Conservation (phyloP, 208 protist genomes). For the Zelonia costaricensis region DNA sequence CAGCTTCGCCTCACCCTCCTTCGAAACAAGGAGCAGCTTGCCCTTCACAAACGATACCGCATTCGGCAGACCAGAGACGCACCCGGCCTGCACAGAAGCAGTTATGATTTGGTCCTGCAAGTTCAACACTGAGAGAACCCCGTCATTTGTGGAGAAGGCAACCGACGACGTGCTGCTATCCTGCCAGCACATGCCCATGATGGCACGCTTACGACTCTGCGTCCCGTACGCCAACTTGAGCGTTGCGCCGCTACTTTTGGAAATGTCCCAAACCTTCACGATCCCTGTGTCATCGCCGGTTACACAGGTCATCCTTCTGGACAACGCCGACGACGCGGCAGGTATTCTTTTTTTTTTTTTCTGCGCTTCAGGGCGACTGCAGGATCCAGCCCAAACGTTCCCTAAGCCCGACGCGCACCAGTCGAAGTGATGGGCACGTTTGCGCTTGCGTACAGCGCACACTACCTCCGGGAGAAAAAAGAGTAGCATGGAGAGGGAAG, state of each 20-base stretch:
- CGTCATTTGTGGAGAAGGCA: conserved; percentile 66
- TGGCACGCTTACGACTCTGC: conserved; percentile 58
- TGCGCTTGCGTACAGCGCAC: too few relatives aligned
- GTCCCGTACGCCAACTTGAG: conserved; percentile 68
- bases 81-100: conserved; percentile 33
- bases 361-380: too few relatives aligned
- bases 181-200: conserved; percentile 81
- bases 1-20: conserved; percentile 44
- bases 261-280: conserved; percentile 87
- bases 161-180: conserved; percentile 54
- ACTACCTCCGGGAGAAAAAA: too few relatives aligned
- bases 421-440: too few relatives aligned
- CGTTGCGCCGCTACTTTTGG: conserved; percentile 63
- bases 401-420: too few relatives aligned
- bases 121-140: conserved; percentile 56
- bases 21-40: conserved; percentile 52
- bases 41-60: conserved; percentile 67
- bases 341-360: not conserved
- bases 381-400: too few relatives aligned
- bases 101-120: conserved; percentile 32
- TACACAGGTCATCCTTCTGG: conserved; percentile 73
- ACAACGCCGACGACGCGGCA: not conserved
- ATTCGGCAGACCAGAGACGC: conserved; percentile 49
- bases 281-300: conserved; percentile 85
- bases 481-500: too few relatives aligned